Evolutionary conservation across 441 rosid genomes (phyloP), one percentile per base, ranked within the genome.

Genomic region (Metrosideros polymorpha): DNA sequence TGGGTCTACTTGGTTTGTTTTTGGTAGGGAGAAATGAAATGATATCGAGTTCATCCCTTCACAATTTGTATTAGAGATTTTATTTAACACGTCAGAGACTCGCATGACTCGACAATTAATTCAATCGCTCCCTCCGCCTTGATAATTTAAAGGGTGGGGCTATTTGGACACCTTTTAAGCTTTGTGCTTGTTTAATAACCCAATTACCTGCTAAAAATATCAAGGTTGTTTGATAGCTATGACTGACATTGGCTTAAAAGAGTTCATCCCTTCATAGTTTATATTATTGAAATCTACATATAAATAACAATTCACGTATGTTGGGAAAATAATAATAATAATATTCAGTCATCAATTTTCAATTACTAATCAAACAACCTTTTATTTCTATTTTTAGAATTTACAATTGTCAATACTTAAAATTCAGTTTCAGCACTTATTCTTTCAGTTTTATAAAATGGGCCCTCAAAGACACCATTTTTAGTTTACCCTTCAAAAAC

Each of bases 101-200:
- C 13, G 9, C 32, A 12, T 3, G 4, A n/a, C 18, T n/a, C 2
- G 32, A 57, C n/a, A 57, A 57, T 57, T 57, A 47, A 10, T 2
- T 0, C 4, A 2, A 6, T 29, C 71, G 13, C 29, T 29, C 7
- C 19, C 35, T 29, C 32, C 0, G 1, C 9, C 32, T 13, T 0
- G 5, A 59, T 13, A 6, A n/a, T 14, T n/a, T 59, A 29, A 59
- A 29, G 19, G 35, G 66, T 1, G 35, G 9, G 7, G 0, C 4
- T 9, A 0, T 55, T 55, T 54, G 4, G n/a, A 54, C 57, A 22
- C 63, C n/a, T 7, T 12, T 56, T 56, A 5, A 30, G n/a, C 30
- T 56, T 29, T 59, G 15, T 14, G 14, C 19, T 29, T 29, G 71
- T n/a, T 27, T 59, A n/a, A 29, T 59, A 14, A 49, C 17, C 1